Evolutionary conservation across 306 rosid species (phyloP), one percentile per base, ranked within the genome.

Genomic region (Prunus padus): DNA sequence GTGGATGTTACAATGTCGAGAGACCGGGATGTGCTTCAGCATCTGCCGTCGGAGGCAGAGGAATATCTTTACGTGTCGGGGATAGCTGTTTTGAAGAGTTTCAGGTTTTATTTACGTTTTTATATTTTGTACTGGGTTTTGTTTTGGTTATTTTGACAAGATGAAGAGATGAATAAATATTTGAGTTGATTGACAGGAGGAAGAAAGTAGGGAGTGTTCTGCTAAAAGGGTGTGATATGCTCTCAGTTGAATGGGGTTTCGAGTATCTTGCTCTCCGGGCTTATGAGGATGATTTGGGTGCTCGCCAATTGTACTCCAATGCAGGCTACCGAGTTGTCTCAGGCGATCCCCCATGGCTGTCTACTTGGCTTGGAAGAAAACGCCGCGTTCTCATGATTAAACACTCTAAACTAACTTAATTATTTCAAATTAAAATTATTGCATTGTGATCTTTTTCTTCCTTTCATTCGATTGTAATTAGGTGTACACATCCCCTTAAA

Each of bases 11-110:
- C 98, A 2, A 92, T 77, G 59, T 69, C 83, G 33, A 84, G 93
- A 65, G 97, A 94, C 74, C 49, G 71, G 65, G 54, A 65, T 46
- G 90, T 94, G 28, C 82, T 85, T 67, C 76, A 85, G 8, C 83
- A 76, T 79, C 90, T 94, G 46, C 98, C 98, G 33, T 13, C 77
- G 4, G 84, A 79, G 11, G 87, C 82, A 26, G 64, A 78, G 15
- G 97, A 94, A 79, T 94, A 86, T 70, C 92, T 94, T 26, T 94
- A 90, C 74, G 72, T 94, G 7, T 86, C 97, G 26, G 96, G 98
- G 67, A 94, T 92, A 2, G 97, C 95, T 1, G 97, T 94, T 69
- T 77, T 83, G 59, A 76, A 80, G 67, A 81, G 30, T 74, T 85
- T 87, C 82, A 91, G 98, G 98, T 93, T 45, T 70, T n/a, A 37